These are phyloP conservation scores for Claviceps quebecensis DNA, from an alignment of 2,329 filamentous ascomycete genomes.

Conservation along the genomic window DNA sequence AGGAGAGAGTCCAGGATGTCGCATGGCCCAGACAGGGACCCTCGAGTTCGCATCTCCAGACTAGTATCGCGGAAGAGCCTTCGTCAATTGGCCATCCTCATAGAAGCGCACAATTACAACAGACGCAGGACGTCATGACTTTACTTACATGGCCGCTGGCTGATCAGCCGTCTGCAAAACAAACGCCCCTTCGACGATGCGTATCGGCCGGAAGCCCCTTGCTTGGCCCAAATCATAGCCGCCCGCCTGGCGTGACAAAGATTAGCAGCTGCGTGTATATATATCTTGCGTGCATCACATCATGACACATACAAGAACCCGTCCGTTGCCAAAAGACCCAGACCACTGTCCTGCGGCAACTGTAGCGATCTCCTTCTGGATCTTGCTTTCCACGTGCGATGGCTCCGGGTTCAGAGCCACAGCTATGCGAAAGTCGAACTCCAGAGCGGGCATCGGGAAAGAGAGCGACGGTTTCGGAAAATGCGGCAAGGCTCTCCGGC, in stretches of 20 bases:
- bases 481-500: constrained; percentile 23
- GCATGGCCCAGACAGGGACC: constrained; percentile 32
- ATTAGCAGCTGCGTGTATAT: no score
- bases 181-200: constrained; percentile 34
- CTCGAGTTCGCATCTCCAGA: constrained; percentile 31
- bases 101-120: not conserved
- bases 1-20: constrained; percentile 28
- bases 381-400: constrained; percentile 28
- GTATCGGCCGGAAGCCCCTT: constrained; percentile 25
- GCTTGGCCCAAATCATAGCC: constrained; percentile 29
- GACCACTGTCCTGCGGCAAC: constrained; percentile 33
- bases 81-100: not conserved
- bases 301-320: constrained; percentile 26
- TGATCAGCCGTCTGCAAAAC: constrained; percentile 33
- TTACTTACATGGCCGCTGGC: constrained; percentile 28
- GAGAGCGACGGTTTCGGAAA: constrained; percentile 28
- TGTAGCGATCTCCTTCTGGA: constrained; percentile 34
- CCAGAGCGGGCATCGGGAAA: constrained; percentile 31
- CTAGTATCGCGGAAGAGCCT: constrained; percentile 9
- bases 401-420: constrained; percentile 29
- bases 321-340: constrained; percentile 34
- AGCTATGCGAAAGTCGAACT: constrained; percentile 36
- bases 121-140: not conserved
- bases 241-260: constrained; percentile 18
- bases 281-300: not conserved